These are phyloP conservation scores for Smallanthus sonchifolius DNA, from an alignment of 129 eudicot species.

Conservation along the genomic window DNA sequence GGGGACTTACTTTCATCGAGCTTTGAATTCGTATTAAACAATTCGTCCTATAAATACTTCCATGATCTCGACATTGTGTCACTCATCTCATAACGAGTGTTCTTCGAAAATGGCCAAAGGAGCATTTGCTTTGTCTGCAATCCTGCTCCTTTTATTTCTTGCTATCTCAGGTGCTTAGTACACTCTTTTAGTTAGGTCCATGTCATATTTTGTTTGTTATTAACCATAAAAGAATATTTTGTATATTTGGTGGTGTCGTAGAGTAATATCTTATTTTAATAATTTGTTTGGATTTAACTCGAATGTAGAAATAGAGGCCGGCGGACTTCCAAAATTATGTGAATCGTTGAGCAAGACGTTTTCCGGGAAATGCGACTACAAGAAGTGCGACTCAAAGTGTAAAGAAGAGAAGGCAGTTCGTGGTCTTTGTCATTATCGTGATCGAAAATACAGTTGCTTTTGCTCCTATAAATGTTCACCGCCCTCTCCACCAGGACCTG, in stretches of 20 bases:
- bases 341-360: slow-evolving; percentile 11
- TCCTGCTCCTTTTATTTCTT: background rate
- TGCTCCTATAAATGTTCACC: no score
- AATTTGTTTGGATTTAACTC: background rate
- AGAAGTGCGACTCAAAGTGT: slow-evolving; percentile 17
- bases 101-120: background rate
- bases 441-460: no score
- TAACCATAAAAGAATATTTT: no score
- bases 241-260: background rate
- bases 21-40: no score
- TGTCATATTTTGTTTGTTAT: no score
- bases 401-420: background rate
- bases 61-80: background rate
- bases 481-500: no score
- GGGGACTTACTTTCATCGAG: no score
- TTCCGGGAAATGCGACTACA: background rate
- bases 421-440: slow-evolving; percentile 10
- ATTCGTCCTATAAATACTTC: background rate
- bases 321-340: background rate
- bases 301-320: background rate
- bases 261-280: background rate
- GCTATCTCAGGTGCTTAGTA: background rate
- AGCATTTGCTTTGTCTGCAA: background rate
- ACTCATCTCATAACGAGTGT: background rate
- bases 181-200: background rate